phyloP scores from a whole-genome alignment of 2,329 filamentous ascomycete genomes.

The Fusarium aywerte region DNA sequence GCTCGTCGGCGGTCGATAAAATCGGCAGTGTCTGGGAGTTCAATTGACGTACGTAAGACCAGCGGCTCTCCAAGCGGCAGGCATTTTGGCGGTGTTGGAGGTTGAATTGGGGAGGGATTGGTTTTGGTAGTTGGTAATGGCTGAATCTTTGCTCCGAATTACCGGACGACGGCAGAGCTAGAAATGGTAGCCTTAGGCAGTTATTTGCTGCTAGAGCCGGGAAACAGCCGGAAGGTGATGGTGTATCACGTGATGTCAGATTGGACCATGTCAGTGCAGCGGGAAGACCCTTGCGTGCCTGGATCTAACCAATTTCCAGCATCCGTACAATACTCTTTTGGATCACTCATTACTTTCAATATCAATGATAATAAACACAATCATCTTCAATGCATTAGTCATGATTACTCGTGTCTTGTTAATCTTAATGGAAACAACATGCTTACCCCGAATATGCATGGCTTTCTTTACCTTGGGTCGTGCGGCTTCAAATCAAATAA shows the following conservation, averaged over 20 bases:
- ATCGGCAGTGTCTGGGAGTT: slow-evolving; percentile 24
- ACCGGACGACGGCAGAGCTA: slow-evolving; percentile 44
- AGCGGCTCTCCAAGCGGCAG: slow-evolving; percentile 98
- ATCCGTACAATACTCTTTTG: background rate
- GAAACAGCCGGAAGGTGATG: slow-evolving; percentile 21
- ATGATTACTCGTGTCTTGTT: slow-evolving; percentile 4
- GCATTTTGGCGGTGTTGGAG: slow-evolving; percentile 75
- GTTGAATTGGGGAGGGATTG: slow-evolving; percentile 44
- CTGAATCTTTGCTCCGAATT: slow-evolving; percentile 53
- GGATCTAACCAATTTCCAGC: slow-evolving; percentile 2
- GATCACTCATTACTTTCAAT: background rate
- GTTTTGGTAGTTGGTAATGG: slow-evolving; percentile 50
- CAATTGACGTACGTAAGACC: slow-evolving; percentile 84
- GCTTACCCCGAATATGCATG: slow-evolving; percentile 7
- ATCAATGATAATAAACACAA: background rate
- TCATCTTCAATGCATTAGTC: slow-evolving; percentile 1
- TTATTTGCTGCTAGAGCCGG: slow-evolving; percentile 15
- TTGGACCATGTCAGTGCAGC: background rate
- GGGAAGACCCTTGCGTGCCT: slow-evolving; percentile 2
- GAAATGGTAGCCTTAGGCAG: slow-evolving; percentile 48
- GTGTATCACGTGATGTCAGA: slow-evolving; percentile 13
- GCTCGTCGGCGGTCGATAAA: slow-evolving; percentile 6
- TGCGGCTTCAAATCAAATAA: slow-evolving; percentile 26
- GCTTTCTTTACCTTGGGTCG: background rate
- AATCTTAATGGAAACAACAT: slow-evolving; percentile 17